Evolutionary conservation across 192 early-diverging fungal species (phyloP).

Genomic region (Podochytrium sp.): DNA sequence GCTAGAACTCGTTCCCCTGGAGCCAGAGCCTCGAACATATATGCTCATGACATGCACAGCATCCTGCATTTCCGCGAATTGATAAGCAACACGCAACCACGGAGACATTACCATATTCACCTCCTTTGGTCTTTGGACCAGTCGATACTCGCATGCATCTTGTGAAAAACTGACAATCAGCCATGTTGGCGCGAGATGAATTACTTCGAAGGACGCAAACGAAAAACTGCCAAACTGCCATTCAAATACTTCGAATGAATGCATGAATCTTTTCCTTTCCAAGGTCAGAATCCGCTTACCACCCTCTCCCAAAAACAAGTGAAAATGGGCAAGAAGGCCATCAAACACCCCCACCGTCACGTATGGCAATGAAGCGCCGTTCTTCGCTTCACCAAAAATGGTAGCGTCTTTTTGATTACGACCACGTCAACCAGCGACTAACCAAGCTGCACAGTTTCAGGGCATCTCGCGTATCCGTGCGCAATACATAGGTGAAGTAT

Average conservation of each 20-base stretch:
- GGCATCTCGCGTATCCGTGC: background rate
- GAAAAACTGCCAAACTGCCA: too few species aligned
- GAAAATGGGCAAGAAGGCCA: background rate
- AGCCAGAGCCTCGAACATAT: background rate
- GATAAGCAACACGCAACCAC: background rate
- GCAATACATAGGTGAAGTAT: background rate
- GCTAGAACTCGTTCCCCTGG: background rate
- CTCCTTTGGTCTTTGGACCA: background rate
- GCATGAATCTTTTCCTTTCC: background rate
- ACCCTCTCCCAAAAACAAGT: background rate
- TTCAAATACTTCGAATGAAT: background rate
- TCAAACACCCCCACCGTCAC: background rate
- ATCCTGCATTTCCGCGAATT: background rate
- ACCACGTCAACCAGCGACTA: background rate
- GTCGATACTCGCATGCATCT: background rate
- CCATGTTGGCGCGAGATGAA: too few species aligned
- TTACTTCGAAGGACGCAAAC: too few species aligned
- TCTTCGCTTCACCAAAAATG: background rate
- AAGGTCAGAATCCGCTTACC: too few species aligned
- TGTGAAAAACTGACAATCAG: too few species aligned
- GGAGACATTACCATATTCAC: background rate
- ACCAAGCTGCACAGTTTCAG: background rate
- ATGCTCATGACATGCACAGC: background rate
- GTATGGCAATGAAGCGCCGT: background rate
- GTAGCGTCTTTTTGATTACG: background rate